These are phyloP conservation scores for Sechiopsis laciniata DNA, from an alignment of 306 rosid genomes.

Conservation along the genomic window DNA sequence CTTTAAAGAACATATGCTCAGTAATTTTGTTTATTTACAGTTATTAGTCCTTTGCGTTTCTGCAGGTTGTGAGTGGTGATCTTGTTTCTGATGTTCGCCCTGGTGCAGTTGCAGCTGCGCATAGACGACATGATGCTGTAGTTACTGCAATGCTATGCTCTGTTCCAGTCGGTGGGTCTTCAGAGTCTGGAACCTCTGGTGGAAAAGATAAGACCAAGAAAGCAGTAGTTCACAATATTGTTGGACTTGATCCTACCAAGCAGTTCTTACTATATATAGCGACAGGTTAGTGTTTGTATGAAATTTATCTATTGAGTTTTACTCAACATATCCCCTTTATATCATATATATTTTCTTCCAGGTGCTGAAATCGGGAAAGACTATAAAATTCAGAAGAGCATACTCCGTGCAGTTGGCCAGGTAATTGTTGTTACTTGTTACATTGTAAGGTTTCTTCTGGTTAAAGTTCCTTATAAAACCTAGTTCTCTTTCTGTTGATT, in stretches of 20 bases:
- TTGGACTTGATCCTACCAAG: constrained; percentile 84
- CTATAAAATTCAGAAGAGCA: constrained; percentile 78
- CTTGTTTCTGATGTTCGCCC: constrained; percentile 91
- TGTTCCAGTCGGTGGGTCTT: constrained; percentile 78
- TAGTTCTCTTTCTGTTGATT: constrained; percentile 3
- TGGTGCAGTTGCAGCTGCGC: constrained; percentile 94
- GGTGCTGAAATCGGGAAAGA: constrained; percentile 85
- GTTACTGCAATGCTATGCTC: constrained; percentile 92
- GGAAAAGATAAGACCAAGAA: constrained; percentile 94
- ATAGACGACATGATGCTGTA: constrained; percentile 86
- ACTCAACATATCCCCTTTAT: constrained; percentile 24
- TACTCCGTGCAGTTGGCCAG: constrained; percentile 79
- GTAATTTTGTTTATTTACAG: constrained; percentile 20
- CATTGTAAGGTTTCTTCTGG: background rate
- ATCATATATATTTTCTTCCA: constrained; percentile 32
- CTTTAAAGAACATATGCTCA: constrained; percentile 20
- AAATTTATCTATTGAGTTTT: constrained; percentile 10
- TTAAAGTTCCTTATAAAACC: background rate
- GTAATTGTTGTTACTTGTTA: constrained; percentile 34
- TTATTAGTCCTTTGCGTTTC: constrained; percentile 22
- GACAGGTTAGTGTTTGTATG: constrained; percentile 52
- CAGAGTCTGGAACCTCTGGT: constrained; percentile 70
- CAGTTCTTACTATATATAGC: constrained; percentile 85
- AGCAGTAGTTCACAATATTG: constrained; percentile 62
- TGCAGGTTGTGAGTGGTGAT: constrained; percentile 97